phyloP scores from a whole-genome alignment of 331 rosid species.

The Rosa hybrid region DNA sequence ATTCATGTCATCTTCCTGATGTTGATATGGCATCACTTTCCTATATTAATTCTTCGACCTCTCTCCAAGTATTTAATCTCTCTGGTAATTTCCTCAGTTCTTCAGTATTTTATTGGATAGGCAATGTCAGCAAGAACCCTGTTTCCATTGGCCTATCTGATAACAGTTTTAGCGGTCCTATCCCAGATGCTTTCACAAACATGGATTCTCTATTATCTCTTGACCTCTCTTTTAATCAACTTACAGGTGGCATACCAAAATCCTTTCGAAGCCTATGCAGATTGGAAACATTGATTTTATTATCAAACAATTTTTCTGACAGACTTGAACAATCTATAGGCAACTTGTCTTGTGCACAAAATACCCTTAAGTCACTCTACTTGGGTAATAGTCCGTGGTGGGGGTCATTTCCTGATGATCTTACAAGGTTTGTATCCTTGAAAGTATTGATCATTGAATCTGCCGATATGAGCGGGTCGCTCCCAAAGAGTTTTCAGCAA shows the following conservation, averaged over 20 bases:
- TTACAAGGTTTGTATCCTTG: background rate
- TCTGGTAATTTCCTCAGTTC: background rate
- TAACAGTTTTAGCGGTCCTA: background rate
- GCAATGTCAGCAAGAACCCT: conserved; percentile 18
- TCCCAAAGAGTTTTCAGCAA: background rate
- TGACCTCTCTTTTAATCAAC: conserved; percentile 19
- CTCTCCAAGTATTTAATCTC: conserved; percentile 16
- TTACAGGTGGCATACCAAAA: conserved; percentile 28
- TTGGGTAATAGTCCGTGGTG: conserved; percentile 24
- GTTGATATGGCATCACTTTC: background rate
- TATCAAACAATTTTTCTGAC: background rate
- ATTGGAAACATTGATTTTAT: background rate
- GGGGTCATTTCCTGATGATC: conserved; percentile 12
- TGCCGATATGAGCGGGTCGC: background rate
- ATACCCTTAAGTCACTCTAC: background rate
- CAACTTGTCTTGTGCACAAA: conserved; percentile 20
- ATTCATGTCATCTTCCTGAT: conserved; percentile 16
- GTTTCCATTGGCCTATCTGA: background rate
- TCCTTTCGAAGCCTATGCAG: conserved; percentile 24
- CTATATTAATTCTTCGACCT: conserved; percentile 2
- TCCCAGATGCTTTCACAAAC: conserved; percentile 31
- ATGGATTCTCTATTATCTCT: conserved; percentile 30
- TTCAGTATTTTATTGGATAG: conserved; percentile 25
- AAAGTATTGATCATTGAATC: too few species aligned
- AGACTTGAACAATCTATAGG: conserved; percentile 20